Percentiles rank a stretch among this genome's conserved stretches.
Evolutionary conservation across 2,329 filamentous ascomycete species (phyloP).

Genomic region (Keithomyces neogunnii): DNA sequence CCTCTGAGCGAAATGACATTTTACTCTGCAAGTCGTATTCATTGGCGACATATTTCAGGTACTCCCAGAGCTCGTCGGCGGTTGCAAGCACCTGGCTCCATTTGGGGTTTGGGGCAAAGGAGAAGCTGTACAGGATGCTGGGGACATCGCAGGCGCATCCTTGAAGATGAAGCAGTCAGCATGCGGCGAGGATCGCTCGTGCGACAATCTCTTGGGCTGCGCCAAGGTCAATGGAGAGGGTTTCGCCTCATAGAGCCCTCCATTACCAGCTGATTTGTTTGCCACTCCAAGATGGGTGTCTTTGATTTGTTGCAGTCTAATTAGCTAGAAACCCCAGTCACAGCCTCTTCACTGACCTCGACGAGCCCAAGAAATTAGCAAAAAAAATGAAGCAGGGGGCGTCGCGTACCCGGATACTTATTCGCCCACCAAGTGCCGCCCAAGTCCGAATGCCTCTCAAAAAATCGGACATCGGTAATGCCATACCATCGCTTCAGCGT

Average conservation of each 20-base stretch:
- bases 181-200: neutral
- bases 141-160: conserved; percentile 48
- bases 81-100: conserved; percentile 52
- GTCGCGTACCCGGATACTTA: conserved; percentile 42
- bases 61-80: conserved; percentile 46
- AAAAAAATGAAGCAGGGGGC: neutral
- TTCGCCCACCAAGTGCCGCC: conserved; percentile 60
- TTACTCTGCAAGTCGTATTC: conserved; percentile 31
- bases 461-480: conserved; percentile 51
- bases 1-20: conserved; percentile 29
- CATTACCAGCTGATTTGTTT: too few relatives aligned
- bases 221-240: too few relatives aligned
- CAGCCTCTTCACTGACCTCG: too few relatives aligned
- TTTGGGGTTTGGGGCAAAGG: conserved; percentile 50
- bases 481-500: conserved; percentile 48
- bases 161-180: conserved; percentile 3
- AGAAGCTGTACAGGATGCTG: conserved; percentile 51
- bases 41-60: conserved; percentile 44
- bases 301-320: too few relatives aligned
- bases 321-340: too few relatives aligned
- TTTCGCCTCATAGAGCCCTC: too few relatives aligned
- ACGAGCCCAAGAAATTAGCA: neutral
- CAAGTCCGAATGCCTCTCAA: conserved; percentile 47
- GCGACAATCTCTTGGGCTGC: too few relatives aligned
- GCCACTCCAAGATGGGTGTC: too few relatives aligned